Evolutionary conservation across 1,284 basidiomycete genomes (phyloP), one percentile per base, ranked within the genome.

Genomic region (Tilletia indica): DNA sequence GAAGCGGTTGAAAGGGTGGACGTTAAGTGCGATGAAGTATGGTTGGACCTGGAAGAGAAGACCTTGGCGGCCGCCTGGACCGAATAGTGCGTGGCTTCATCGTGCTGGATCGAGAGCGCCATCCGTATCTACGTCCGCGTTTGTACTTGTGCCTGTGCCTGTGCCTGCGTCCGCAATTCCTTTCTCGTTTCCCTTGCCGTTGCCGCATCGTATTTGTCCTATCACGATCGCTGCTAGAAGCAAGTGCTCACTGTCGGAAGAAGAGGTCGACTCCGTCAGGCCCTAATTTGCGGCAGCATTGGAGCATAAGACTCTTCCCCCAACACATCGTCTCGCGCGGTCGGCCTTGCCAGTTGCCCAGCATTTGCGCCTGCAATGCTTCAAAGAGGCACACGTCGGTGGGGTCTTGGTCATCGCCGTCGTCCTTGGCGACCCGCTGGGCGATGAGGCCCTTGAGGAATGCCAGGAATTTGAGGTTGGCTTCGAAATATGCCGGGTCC

Each of bases 31-130:
- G 76, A 85, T 85, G 86, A 98, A 93, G 2, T 96, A 97, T 64
- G 98, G 88, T 84, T 95, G 93, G 1, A 99, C 91, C 80, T 98
- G 95, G 71, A 99, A 97, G 88, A 98, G 91, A 88, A 99, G 91
- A 4, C 97, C 97, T 61, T 88, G 80, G 39, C 87, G 85, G n/a
- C 87, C 85, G 25, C 80, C 77, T 19, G 68, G 68, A 6, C 42
- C 49, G 49, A 19, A 54, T 6, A 25, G 38, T 14, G 58, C 11
- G 16, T 19, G 31, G 5, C 3, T 38, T 9, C 12, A 11, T 64
- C 11, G 36, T 8, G 61, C n/a, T 19, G 25, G 14, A 5, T 61
- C 58, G 14, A 14, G 25, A 14, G 6, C 16, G 16, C 34, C 56
- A 5, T 54, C 49, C 56, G 34, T 58, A 25, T 58, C 56, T 88